These are phyloP conservation scores for Sporothrix dimorphospora DNA, from an alignment of 2,329 filamentous ascomycete genomes.

Conservation along the genomic window DNA sequence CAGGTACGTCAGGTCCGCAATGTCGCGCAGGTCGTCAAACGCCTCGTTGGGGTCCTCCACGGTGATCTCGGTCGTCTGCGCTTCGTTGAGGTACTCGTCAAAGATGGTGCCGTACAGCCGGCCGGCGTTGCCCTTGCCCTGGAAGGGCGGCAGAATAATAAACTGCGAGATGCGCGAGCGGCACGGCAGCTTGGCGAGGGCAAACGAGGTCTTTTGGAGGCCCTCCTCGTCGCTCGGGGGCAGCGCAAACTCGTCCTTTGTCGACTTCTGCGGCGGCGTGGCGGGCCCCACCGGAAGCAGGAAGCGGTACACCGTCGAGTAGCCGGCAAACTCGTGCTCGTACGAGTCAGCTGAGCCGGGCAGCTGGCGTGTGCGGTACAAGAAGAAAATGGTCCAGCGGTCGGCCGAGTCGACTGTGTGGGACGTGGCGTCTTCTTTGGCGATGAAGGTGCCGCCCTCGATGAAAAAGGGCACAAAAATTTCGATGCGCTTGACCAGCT, in stretches of 20 bases:
- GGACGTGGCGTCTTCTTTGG: conserved; percentile 55
- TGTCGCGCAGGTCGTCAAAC: conserved; percentile 79
- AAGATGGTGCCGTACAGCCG: conserved; percentile 83
- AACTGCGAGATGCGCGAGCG: conserved; percentile 92
- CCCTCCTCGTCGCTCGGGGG: conserved; percentile 32
- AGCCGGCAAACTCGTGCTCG: conserved; percentile 83
- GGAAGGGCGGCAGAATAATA: conserved; percentile 84
- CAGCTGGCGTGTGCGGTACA: conserved; percentile 63
- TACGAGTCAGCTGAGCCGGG: conserved; percentile 49
- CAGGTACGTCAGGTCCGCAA: conserved; percentile 70
- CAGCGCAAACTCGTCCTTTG: conserved; percentile 45
- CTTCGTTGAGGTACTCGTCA: conserved; percentile 65
- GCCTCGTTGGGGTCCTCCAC: conserved; percentile 92
- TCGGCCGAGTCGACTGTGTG: conserved; percentile 62
- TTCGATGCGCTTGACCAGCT: conserved; percentile 79
- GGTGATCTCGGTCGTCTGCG: conserved; percentile 78
- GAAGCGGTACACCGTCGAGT: conserved; percentile 87
- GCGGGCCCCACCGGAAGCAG: conserved; percentile 69
- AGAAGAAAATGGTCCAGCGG: conserved; percentile 89
- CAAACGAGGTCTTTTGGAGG: conserved; percentile 35
- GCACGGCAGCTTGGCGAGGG: conserved; percentile 67
- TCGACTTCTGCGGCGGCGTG: conserved; percentile 45
- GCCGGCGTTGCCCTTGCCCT: conserved; percentile 76
- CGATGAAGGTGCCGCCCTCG: conserved; percentile 82
- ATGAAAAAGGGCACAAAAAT: conserved; percentile 86